Conservation (phyloP, 805 yeast species). For the Metschnikowia continentalis region DNA sequence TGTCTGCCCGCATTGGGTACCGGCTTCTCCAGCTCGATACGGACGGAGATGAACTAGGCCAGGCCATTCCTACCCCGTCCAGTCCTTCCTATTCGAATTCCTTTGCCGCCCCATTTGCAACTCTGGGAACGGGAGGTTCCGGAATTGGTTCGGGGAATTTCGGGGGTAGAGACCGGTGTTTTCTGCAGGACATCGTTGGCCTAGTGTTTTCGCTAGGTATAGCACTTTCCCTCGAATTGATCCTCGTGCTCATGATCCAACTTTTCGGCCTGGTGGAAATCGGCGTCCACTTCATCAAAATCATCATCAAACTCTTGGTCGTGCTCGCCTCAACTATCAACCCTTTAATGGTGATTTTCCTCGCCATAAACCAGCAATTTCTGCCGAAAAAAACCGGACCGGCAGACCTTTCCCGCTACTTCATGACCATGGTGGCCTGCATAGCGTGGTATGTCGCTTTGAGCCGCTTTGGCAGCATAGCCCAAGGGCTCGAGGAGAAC, state of each 20-base stretch:
- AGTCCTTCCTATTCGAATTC: too few relatives aligned
- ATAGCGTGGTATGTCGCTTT: conserved; percentile 32
- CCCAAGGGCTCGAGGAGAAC: conserved; percentile 20
- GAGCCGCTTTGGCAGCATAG: conserved; percentile 31
- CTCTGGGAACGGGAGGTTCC: too few relatives aligned
- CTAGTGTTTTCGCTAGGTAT: conserved; percentile 27
- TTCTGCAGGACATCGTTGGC: conserved; percentile 16
- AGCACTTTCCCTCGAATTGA: conserved; percentile 30
- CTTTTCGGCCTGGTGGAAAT: conserved; percentile 21
- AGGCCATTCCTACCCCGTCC: too few relatives aligned
- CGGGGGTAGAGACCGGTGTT: background rate
- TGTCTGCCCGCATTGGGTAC: conserved; percentile 16
- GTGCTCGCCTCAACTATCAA: conserved; percentile 37
- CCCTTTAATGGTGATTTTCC: conserved; percentile 38
- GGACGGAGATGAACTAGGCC: conserved; percentile 9
- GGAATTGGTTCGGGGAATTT: too few relatives aligned
- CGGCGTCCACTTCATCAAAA: conserved; percentile 31
- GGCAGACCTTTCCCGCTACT: conserved; percentile 1
- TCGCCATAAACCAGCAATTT: conserved; percentile 27
- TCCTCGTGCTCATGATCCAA: conserved; percentile 36
- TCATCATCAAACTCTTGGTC: conserved; percentile 37
- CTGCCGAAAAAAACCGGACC: conserved; percentile 15
- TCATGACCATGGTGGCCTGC: conserved; percentile 9
- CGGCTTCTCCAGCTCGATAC: conserved; percentile 18
- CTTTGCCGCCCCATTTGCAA: too few relatives aligned